Conservation (phyloP, 2,329 filamentous ascomycete species). For the Botrytis pseudocinerea region DNA sequence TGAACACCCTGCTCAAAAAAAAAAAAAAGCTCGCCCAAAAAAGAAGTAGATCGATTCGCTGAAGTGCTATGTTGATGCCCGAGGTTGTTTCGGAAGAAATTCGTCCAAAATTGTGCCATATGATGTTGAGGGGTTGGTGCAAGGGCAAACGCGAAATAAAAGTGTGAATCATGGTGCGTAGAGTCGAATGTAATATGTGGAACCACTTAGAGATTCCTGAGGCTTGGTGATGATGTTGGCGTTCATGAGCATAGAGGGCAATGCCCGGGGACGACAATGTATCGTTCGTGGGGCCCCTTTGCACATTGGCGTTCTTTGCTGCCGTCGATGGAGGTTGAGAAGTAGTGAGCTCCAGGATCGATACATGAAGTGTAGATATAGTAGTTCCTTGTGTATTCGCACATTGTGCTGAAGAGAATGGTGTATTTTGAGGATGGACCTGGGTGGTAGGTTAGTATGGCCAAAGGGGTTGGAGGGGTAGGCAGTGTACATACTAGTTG, state of each 20-base stretch:
- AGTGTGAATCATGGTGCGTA: neutral
- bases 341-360: conserved; percentile 70
- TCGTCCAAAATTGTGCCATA: neutral
- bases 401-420: conserved; percentile 44
- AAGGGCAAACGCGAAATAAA: conserved; percentile 1
- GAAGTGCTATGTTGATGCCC: neutral
- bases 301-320: conserved; percentile 59
- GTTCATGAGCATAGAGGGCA: conserved; percentile 52
- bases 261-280: conserved; percentile 67
- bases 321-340: conserved; percentile 68
- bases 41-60: neutral
- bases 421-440: neutral
- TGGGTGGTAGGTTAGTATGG: neutral
- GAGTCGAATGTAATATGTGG: neutral
- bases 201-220: neutral
- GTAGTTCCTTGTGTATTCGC: conserved; percentile 70
- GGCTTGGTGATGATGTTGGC: neutral
- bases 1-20: conserved; percentile 11
- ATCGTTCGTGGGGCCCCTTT: conserved; percentile 69
- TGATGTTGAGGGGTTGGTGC: neutral
- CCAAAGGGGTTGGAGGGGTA: neutral
- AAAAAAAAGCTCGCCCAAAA: conserved; percentile 3
- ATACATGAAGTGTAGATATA: conserved; percentile 73
- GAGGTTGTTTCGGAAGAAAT: neutral
- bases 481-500: neutral